Conservation (phyloP, 1,284 basidiomycete genomes). For the Cystobasidiaceae sp. region DNA sequence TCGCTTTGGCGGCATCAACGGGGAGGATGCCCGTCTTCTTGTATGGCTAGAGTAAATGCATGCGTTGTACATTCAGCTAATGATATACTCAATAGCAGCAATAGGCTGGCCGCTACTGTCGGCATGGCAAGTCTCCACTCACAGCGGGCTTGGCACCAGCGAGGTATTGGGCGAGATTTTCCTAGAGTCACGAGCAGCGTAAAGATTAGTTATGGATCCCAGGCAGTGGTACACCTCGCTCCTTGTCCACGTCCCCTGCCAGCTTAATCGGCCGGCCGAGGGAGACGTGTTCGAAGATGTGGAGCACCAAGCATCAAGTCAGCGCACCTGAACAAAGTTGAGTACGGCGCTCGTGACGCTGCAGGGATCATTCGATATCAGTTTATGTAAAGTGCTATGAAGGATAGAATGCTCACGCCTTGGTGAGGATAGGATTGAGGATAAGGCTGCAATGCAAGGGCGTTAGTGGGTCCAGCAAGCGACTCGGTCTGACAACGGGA, state of each 20-base stretch:
- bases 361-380: not conserved
- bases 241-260: too few relatives aligned
- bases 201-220: too few relatives aligned
- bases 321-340: slow-evolving; percentile 16
- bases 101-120: too few relatives aligned
- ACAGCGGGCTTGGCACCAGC: not conserved
- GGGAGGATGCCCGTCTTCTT: slow-evolving; percentile 40
- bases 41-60: too few relatives aligned
- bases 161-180: slow-evolving; percentile 18
- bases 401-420: slow-evolving; percentile 33
- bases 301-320: not conserved
- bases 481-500: too few relatives aligned
- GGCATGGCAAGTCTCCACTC: not conserved
- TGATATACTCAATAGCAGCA: too few relatives aligned
- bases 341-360: slow-evolving; percentile 20
- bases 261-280: too few relatives aligned
- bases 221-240: too few relatives aligned
- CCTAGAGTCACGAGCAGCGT: not conserved
- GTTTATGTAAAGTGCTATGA: slow-evolving; percentile 4
- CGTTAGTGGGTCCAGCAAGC: too few relatives aligned
- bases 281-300: not conserved
- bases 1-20: slow-evolving; percentile 39
- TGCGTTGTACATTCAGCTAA: too few relatives aligned
- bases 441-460: slow-evolving; percentile 26
- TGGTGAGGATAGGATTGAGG: slow-evolving; percentile 39